Conservation (phyloP, 139 green algal genomes). For the Chlamydomonas schloesseri region DNA sequence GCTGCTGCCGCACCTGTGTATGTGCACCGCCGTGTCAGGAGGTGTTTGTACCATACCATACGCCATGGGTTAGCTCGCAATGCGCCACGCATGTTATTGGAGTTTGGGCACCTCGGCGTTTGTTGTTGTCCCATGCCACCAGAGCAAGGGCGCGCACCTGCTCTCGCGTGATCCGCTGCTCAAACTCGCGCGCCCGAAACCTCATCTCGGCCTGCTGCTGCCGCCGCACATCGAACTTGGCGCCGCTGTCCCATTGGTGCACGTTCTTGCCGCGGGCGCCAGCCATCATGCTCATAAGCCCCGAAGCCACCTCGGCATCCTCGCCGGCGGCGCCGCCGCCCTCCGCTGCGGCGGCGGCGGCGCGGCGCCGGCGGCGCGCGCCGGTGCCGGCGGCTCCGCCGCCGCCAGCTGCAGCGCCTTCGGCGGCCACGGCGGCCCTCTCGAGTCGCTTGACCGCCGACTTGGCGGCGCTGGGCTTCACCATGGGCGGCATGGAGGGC, state of each 20-base stretch:
- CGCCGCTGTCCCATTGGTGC: slow-evolving; percentile 55
- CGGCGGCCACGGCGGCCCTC: background rate
- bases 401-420: background rate
- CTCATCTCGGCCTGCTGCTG: slow-evolving; percentile 51
- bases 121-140: no score
- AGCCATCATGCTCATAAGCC: background rate
- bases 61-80: no score
- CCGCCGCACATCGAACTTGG: slow-evolving; percentile 44
- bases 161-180: slow-evolving; percentile 52
- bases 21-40: background rate
- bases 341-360: background rate
- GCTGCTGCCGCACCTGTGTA: slow-evolving; percentile 54
- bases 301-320: background rate
- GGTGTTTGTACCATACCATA: no score
- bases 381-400: background rate
- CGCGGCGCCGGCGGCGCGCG: no score
- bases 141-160: no score
- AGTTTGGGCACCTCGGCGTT: no score
- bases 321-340: background rate
- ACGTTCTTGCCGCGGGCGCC: background rate
- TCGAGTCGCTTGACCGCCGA: slow-evolving; percentile 42
- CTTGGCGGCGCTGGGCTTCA: slow-evolving; percentile 19
- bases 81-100: no score
- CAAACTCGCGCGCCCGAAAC: slow-evolving; percentile 49
- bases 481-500: slow-evolving; percentile 14